These are phyloP conservation scores for Pezizomycotina sp. DNA, from an alignment of 2,329 filamentous ascomycete species.

Conservation along the genomic window DNA sequence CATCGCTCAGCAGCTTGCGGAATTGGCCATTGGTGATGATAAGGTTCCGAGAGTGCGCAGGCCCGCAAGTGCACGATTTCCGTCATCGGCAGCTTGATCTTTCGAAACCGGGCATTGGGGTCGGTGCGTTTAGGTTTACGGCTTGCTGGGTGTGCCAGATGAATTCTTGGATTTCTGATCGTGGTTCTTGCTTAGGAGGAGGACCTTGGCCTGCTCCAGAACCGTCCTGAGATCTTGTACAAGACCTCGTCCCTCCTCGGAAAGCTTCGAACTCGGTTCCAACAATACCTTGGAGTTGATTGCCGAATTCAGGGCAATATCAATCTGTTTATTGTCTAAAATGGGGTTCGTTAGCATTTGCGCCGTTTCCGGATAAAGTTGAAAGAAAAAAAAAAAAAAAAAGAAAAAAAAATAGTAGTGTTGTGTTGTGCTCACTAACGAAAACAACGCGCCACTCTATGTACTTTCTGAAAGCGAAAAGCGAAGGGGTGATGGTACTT, in stretches of 20 bases:
- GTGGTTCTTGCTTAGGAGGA: conserved; percentile 85
- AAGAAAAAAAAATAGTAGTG: conserved; percentile 39
- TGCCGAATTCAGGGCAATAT: conserved; percentile 81
- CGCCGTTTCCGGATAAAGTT: conserved; percentile 12
- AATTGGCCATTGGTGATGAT: conserved; percentile 94
- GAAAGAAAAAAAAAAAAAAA: neutral
- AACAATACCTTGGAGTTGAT: conserved; percentile 53
- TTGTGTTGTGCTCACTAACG: conserved; percentile 70
- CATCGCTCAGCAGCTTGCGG: conserved; percentile 74
- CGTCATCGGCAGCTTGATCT: conserved; percentile 64
- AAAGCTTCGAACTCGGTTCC: conserved; percentile 56
- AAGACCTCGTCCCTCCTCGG: conserved; percentile 62
- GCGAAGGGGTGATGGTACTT: conserved; percentile 1
- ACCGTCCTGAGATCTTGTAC: conserved; percentile 63
- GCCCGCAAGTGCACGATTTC: conserved; percentile 66
- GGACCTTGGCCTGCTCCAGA: conserved; percentile 64
- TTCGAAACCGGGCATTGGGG: conserved; percentile 49
- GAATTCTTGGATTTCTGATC: conserved; percentile 93
- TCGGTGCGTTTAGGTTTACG: conserved; percentile 35
- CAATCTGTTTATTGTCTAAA: conserved; percentile 82
- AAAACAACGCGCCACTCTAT: conserved; percentile 44
- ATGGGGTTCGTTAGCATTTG: no score
- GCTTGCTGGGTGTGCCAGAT: conserved; percentile 79
- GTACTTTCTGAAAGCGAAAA: conserved; percentile 6
- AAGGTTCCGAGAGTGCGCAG: conserved; percentile 73